A percentile compares a stretch with the other conserved stretches of the same genome.
Conservation (phyloP, 2,329 filamentous ascomycete genomes). For the Ceratocystis smalleyi region DNA sequence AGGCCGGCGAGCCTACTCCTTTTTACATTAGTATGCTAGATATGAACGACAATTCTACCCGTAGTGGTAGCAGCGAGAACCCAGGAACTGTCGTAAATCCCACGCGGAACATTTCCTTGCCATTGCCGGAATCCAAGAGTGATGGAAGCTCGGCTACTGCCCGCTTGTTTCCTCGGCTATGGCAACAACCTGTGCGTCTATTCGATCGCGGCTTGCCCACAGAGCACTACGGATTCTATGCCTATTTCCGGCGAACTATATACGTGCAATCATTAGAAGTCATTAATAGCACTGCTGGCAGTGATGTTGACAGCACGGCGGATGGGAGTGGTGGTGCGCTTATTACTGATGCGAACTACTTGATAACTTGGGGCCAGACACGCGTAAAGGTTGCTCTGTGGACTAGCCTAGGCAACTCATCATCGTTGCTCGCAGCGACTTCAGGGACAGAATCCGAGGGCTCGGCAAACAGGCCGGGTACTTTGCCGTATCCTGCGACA, state of each 20-base stretch:
- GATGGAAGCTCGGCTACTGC: constrained; percentile 62
- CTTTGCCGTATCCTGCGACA: constrained; percentile 49
- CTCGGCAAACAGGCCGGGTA: constrained; percentile 32
- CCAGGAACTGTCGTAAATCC: constrained; percentile 16
- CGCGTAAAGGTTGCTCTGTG: constrained; percentile 51
- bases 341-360: constrained; percentile 36
- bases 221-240: constrained; percentile 91
- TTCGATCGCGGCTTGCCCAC: constrained; percentile 66
- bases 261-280: constrained; percentile 51
- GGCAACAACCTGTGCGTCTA: constrained; percentile 65
- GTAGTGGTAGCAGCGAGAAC: constrained; percentile 22
- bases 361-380: constrained; percentile 45
- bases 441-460: constrained; percentile 21
- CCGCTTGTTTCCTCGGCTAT: constrained; percentile 52
- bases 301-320: constrained; percentile 29
- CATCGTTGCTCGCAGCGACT: constrained; percentile 26
- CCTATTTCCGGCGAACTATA: constrained; percentile 75
- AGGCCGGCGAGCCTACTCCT: constrained; percentile 72
- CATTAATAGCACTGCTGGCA: constrained; percentile 28
- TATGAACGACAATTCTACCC: constrained; percentile 26
- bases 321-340: constrained; percentile 35
- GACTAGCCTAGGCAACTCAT: constrained; percentile 35
- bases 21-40: constrained; percentile 67
- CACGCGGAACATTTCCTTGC: constrained; percentile 32
- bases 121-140: constrained; percentile 43